Base-by-base conservation (phyloP, 169 alveolate genomes). In the Plasmodium coatneyi region DNA sequence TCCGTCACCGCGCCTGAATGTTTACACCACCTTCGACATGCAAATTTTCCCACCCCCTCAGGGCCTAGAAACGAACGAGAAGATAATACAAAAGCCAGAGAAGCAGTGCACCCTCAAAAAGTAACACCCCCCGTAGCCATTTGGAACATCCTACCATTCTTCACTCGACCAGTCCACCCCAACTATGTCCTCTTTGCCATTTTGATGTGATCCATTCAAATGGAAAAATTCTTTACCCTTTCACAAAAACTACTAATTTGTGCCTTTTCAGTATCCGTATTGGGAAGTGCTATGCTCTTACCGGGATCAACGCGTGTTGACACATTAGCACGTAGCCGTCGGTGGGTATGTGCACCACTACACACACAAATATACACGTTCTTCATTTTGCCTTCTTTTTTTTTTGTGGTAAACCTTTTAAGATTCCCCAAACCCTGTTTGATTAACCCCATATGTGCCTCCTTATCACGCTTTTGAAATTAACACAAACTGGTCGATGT, bases 41-140 rank as follows among this genome's bases (percentile, higher is more conserved):
- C 5, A 39, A 4, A 46, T 54, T 19, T 71, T 16, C 16, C 19
- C 16, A 56, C 25, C 28, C 14, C 41, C 36, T 39, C 22, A 66
- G 70, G 93, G 76, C 22, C 46, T 66, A 70, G 95, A 94, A 96
- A 96, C 87, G 78, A 95, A 72, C 92, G 95, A 83, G 95, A 96
- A 66, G 95, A 86, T 39, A 95, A 96, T 41, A 93, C 95, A 84
- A 92, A 96, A 92, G 56, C 95, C 92, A 81, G 96, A 30, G 82
- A 92, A 78, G 30, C 95, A 95, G 36, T 95, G 91, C 95, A 96
- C 89, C 30, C 96, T 74, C 95, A 96, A 86, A 30, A 70, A 72
- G 72, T 82, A 82, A 46, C 22, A 30, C 25, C 60, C 60, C n/a
- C 19, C n/a, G 60, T 14, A 49, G 60, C 22, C 60, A 49, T 49